Base-by-base conservation (phyloP, 1,284 basidiomycete genomes). In the Pseudozyma sp. region DNA sequence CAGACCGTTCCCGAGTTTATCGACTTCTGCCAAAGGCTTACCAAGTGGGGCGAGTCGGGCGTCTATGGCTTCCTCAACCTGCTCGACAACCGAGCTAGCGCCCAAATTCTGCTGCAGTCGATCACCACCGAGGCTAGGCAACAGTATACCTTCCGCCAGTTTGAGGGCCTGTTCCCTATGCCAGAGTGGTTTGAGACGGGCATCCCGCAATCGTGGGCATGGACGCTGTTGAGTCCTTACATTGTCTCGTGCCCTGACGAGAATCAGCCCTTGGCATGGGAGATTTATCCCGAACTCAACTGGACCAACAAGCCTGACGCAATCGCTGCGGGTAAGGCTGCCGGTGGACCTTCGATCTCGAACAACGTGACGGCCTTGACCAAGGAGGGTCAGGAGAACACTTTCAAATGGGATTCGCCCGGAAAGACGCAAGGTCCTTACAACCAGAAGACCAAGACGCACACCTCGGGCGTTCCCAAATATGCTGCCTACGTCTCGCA, bases 181-280 rank as follows among this genome's bases (percentile, higher is more conserved):
- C 57, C 68, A 8, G 68, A 67, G 37, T 79, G 76, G 74, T 80
- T 80, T 54, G 77, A 75, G 62, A 78, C 78, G 11, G 78, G 76
- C 33, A 57, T 78, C 14, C 72, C 72, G 1, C 77, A 79, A 54
- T 54, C 68, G n/a, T 78, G 67, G 68, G 64, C 73, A n/a, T 80
- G 78, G 78, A 77, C 77, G n/a, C 49, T 80, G 51, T 67, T 80
- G 39, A 59, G 60, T 13, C 62, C 54, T 13, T 80, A 61, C 54
- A 78, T 80, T 45, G 65, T 55, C 2, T 59, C 50, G 5, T 80
- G 78, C 42, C 78, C 78, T 1, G 16, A 46, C 17, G 59, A 71
- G 48, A 80, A 80, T 51, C 11, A 47, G 51, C 78, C 76, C 10
- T 39, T 80, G 10, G 61, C 59, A 3, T 80, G 67, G 64, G 61